phyloP scores from a whole-genome alignment of 768 basidiomycete genomes.

The Pleurotus cornucopiae region DNA sequence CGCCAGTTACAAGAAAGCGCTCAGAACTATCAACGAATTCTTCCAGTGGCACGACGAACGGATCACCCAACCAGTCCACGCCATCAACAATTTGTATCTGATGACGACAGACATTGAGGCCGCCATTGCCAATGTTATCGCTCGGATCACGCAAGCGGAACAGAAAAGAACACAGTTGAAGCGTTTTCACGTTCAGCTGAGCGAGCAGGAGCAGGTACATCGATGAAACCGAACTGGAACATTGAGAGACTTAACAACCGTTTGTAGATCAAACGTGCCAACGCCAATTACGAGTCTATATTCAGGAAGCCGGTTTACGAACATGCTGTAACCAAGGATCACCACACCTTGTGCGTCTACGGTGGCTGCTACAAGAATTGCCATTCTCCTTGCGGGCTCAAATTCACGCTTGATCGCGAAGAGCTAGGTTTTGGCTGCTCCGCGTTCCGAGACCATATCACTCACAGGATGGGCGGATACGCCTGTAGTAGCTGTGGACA shows the following conservation, averaged over 20 bases:
- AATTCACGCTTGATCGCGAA: constrained; percentile 12
- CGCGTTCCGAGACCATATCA: neutral
- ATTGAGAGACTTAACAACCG: neutral
- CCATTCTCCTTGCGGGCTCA: constrained; percentile 3
- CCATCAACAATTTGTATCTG: constrained; percentile 10
- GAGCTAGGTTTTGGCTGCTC: neutral
- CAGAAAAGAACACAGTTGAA: constrained; percentile 2
- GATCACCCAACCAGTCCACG: constrained; percentile 12
- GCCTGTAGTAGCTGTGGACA: constrained; percentile 14
- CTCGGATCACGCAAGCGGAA: constrained; percentile 10
- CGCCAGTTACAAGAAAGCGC: constrained; percentile 8
- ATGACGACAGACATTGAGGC: constrained; percentile 11
- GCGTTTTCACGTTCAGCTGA: constrained; percentile 3
- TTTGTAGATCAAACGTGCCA: constrained; percentile 6
- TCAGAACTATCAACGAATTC: constrained; percentile 10
- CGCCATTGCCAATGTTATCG: constrained; percentile 6
- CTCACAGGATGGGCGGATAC: neutral
- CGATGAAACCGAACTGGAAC: neutral
- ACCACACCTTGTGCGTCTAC: constrained; percentile 11
- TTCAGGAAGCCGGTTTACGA: constrained; percentile 1
- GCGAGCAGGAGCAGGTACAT: constrained; percentile 5
- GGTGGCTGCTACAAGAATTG: constrained; percentile 15
- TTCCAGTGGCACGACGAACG: constrained; percentile 14
- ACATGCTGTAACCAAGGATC: neutral
- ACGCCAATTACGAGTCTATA: constrained; percentile 9